Evolutionary conservation across 352 stramenopile genomes (phyloP), one percentile per base, ranked within the genome.

Genomic region (Thraustochytrium sp.): DNA sequence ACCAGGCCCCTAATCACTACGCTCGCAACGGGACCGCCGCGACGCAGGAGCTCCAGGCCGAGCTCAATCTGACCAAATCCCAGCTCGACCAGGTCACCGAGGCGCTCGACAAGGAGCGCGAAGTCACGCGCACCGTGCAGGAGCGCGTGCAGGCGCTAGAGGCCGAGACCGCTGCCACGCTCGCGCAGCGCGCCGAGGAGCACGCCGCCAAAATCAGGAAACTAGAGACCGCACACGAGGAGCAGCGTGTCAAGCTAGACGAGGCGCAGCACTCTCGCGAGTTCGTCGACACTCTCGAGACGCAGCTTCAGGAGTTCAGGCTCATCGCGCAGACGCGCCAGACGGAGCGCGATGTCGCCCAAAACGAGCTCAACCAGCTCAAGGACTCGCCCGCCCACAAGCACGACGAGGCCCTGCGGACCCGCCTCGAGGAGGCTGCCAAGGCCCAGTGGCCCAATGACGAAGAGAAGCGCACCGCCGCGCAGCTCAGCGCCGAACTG

Each of bases 381-480:
- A 44, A 49, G 59, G 26, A 72, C 13, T 13, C 8, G 26, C 59
- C 59, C 36, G 26, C n/a, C 2, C 26, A 21, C 16, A 72, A 72
- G 26, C 40, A 72, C 40, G 59, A 72, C 40, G 59, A 72, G 2
- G 2, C 59, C 0, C 59, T 72, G 9, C 59, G 59, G 26, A 21
- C 59, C 16, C 59, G 59, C 2, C 59, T 72, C 36, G 59, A 72
- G 36, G 59, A 72, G 59, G 59, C 59, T 31, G 59, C 59, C 59
- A 72, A 72, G 59, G 59, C 26, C 16, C 59, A 72, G 59, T 72
- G 59, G 59, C 59, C 59, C 11, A 31, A 72, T 2, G 62, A 75
- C 13, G 62, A 75, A n/a, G 40, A 54, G 31, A 75, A 51, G 11
- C 36, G 11, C 16, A 75, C 36, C 2, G 62, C 62, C 23, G 62